Evolutionary conservation across 83 land plant species (phyloP), one percentile per base, ranked within the genome.

Genomic region (Picea mariana): DNA sequence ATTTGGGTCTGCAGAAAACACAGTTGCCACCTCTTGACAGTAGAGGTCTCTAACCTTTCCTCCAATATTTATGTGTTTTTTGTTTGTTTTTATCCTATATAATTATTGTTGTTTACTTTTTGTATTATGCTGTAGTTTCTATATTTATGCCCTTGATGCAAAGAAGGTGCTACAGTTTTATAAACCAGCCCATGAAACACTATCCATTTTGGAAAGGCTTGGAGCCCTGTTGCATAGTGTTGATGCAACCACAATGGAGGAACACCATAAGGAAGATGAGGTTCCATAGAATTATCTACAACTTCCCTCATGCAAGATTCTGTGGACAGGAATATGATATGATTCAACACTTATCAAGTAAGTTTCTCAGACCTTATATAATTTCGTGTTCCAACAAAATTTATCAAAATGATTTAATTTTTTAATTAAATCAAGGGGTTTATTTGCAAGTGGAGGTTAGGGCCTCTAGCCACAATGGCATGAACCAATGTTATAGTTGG

Each of bases 101-200:
- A 38, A 38, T 66, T 16, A 5, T 9, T 26, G 26, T 26, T 12
- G 13, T 66, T 26, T 66, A 24, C 7, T 9, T 26, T 38, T 38
- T 38, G 69, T 9, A 8, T 66, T 66, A 26, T 66, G 34, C 34
- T 66, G 11, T 5, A 23, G 11, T 26, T 9, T 66, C 26, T 24
- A 66, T 26, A 66, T 66, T 13, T 66, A 9, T 66, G 16, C 34
- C 34, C 3, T 8, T 15, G 13, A 66, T 66, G 69, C 64, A 81
- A 79, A 81, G 26, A 16, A 55, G 34, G 34, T 81, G 11, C 17
- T 21, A 17, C 65, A 18, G 15, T 79, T 52, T n/a, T 84, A 84
- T 58, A 8, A 34, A 58, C 17, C 52, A 64, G 66, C 75, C 24
- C 52, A 65, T 38, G 40, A 62, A 62, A 62, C 20, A 16, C 23